Conservation (phyloP, 2,329 filamentous ascomycete genomes). For the Ceratocystis ficicola region DNA sequence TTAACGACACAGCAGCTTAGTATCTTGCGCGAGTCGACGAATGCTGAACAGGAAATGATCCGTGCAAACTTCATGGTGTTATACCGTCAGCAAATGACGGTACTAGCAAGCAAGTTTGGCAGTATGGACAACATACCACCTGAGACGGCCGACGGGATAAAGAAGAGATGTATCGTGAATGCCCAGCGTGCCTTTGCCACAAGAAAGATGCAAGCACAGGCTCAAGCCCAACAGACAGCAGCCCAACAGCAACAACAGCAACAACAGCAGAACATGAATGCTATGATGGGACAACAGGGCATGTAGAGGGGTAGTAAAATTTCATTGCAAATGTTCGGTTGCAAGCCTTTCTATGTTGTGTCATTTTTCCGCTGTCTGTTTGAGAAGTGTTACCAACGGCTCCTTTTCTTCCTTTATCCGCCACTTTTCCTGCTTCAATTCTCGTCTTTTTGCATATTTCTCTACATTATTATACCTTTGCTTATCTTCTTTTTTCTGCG, state of each 20-base stretch:
- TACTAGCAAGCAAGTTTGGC: slow-evolving; percentile 32
- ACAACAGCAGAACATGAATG: slow-evolving; percentile 37
- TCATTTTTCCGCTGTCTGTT: slow-evolving; percentile 7
- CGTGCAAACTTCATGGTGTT: not conserved
- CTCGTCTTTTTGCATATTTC: slow-evolving; percentile 1
- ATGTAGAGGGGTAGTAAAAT: slow-evolving; percentile 30
- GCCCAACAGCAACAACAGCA: slow-evolving; percentile 21
- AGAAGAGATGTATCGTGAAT: slow-evolving; percentile 32
- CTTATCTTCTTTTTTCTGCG: not conserved
- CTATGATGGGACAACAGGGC: slow-evolving; percentile 42
- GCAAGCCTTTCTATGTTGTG: not conserved
- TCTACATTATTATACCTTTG: slow-evolving; percentile 12
- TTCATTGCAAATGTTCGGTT: not conserved
- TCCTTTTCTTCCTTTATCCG: not conserved
- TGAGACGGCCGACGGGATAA: slow-evolving; percentile 37
- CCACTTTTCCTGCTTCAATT: slow-evolving; percentile 21
- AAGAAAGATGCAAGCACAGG: slow-evolving; percentile 28
- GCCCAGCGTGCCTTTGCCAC: slow-evolving; percentile 31
- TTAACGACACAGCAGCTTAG: slow-evolving; percentile 28
- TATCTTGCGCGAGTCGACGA: not conserved
- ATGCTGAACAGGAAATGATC: slow-evolving; percentile 31
- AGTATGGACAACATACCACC: slow-evolving; percentile 36
- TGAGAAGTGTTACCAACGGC: not conserved
- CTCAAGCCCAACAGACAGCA: slow-evolving; percentile 28
- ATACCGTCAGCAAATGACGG: slow-evolving; percentile 27